phyloP scores from a whole-genome alignment of 768 basidiomycete species.

The Holtermanniella nyarrowii region DNA sequence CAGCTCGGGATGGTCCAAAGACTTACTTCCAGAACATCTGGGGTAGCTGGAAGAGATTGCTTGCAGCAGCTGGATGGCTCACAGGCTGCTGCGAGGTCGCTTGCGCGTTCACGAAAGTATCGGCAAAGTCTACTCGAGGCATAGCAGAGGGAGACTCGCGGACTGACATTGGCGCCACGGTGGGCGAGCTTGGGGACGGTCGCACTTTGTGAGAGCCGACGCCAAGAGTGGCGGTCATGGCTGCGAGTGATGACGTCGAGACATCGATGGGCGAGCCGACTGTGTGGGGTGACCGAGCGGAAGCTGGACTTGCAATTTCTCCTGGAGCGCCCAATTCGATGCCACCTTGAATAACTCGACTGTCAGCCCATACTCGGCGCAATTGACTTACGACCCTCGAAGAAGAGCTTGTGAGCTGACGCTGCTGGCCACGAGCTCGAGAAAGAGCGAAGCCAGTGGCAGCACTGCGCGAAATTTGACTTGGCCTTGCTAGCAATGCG shows the following conservation, averaged over 20 bases:
- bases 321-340: slow-evolving; percentile 5
- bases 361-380: not conserved
- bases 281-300: not conserved
- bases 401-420: slow-evolving; percentile 25
- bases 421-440: slow-evolving; percentile 28
- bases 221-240: not conserved
- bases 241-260: not conserved
- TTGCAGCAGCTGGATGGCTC: no score
- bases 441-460: slow-evolving; percentile 25
- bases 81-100: not conserved
- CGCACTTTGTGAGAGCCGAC: not conserved
- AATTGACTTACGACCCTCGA: slow-evolving; percentile 25
- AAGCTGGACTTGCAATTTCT: no score
- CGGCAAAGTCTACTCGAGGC: not conserved
- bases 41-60: slow-evolving; percentile 14
- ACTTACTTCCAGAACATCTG: slow-evolving; percentile 16
- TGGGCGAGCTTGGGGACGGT: not conserved
- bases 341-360: slow-evolving; percentile 19
- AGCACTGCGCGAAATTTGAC: slow-evolving; percentile 27
- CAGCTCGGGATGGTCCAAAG: not conserved
- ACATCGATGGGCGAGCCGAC: not conserved
- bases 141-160: not conserved
- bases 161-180: not conserved
- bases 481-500: slow-evolving; percentile 15
- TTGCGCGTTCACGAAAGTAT: not conserved